A percentile compares a stretch with the other conserved stretches of the same genome.
phyloP scores from a whole-genome alignment of 73 alveolate species.

The Tetrahymena elliotti region DNA sequence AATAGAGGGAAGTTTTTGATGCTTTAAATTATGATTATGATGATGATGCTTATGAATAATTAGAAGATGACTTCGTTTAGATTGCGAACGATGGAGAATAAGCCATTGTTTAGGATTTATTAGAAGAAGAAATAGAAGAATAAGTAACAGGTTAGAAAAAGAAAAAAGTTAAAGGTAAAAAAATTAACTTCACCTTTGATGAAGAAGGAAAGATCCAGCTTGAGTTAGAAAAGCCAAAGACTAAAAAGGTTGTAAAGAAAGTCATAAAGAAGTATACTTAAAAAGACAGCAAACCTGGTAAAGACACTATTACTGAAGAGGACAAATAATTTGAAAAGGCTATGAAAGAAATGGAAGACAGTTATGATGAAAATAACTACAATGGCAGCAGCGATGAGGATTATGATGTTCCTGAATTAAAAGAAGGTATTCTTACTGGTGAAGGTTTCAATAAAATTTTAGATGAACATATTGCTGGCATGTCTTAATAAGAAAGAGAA shows the following conservation, averaged over 20 bases:
- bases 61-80: not conserved
- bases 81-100: not conserved
- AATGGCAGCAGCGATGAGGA: not conserved
- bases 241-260: not conserved
- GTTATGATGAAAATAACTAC: not conserved
- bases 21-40: not conserved
- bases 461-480: not conserved
- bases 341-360: not conserved
- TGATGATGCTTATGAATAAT: not conserved
- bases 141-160: not conserved
- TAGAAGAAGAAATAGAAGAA: not conserved
- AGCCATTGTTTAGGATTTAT: not conserved
- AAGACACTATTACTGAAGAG: not conserved
- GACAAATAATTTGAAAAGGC: not conserved
- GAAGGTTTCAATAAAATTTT: not conserved
- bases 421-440: not conserved
- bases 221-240: not conserved
- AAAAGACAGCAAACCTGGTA: not conserved
- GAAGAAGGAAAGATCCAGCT: not conserved
- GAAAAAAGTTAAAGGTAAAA: not conserved
- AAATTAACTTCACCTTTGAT: not conserved
- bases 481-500: not conserved
- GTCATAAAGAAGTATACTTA: not conserved
- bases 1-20: not conserved
- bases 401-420: not conserved